Conservation (phyloP, 139 green algal genomes). For the Cymbomonas tetramitiformis region DNA sequence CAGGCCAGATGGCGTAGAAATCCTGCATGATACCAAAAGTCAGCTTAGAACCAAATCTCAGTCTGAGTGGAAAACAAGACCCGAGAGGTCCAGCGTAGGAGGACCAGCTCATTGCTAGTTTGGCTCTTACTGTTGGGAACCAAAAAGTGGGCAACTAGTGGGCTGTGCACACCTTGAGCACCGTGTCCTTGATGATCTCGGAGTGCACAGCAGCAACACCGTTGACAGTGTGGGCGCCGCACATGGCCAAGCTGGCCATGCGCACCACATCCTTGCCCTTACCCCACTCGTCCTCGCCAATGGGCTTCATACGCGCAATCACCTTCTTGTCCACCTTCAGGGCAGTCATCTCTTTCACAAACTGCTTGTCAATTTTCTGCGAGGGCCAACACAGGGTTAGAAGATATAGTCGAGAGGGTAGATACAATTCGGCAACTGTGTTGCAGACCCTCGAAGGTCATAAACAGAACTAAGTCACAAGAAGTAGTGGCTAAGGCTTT, state of each 20-base stretch:
- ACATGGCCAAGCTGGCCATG: conserved; percentile 92
- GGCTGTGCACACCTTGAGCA: too few relatives aligned
- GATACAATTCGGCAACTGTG: too few relatives aligned
- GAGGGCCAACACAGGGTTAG: too few relatives aligned
- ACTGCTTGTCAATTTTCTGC: conserved; percentile 97
- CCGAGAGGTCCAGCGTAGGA: too few relatives aligned
- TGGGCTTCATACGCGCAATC: conserved; percentile 38
- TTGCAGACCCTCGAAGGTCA: too few relatives aligned
- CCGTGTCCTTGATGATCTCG: conserved; percentile 83
- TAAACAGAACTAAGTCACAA: too few relatives aligned
- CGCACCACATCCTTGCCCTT: conserved; percentile 80
- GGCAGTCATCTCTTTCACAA: conserved; percentile 54
- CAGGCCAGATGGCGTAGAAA: conserved; percentile 59
- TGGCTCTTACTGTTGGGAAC: not conserved
- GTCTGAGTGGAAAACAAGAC: too few relatives aligned
- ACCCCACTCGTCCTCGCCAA: conserved; percentile 14
- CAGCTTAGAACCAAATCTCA: too few relatives aligned
- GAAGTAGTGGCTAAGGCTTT: too few relatives aligned
- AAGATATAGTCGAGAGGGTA: too few relatives aligned
- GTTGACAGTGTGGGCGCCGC: conserved; percentile 74
- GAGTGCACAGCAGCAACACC: conserved; percentile 79
- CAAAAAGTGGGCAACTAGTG: conserved; percentile 9
- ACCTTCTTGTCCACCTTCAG: conserved; percentile 64
- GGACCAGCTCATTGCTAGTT: too few relatives aligned
- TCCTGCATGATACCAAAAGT: too few relatives aligned